These are phyloP conservation scores for Trametes meyenii DNA, from an alignment of 768 basidiomycete species.

Conservation along the genomic window DNA sequence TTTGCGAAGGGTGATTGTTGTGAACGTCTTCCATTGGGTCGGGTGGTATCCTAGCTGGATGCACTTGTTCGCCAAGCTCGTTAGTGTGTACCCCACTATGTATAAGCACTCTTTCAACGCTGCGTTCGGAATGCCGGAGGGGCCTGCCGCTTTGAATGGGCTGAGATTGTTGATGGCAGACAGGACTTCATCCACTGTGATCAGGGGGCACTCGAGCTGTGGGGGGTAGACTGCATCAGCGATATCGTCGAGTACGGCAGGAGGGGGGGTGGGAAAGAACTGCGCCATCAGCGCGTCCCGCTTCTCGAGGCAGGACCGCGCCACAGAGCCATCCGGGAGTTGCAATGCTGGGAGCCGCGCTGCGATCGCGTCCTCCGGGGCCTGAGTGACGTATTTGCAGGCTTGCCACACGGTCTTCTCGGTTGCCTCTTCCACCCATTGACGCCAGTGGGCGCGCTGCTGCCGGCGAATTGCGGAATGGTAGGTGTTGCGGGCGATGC, in stretches of 20 bases:
- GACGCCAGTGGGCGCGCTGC: background rate
- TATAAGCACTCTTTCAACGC: slow-evolving; percentile 33
- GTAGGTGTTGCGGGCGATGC: background rate
- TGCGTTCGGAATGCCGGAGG: slow-evolving; percentile 34
- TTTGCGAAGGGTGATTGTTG: slow-evolving; percentile 38
- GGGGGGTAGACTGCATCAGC: background rate
- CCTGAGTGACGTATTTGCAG: background rate
- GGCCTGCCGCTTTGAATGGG: slow-evolving; percentile 38
- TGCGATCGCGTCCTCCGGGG: background rate
- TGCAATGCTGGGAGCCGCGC: background rate
- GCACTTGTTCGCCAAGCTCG: background rate
- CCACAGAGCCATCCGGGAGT: background rate
- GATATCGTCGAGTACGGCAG: background rate
- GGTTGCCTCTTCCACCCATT: background rate
- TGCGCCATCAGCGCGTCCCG: background rate
- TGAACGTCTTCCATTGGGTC: slow-evolving; percentile 29
- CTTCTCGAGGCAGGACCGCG: background rate
- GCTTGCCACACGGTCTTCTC: background rate
- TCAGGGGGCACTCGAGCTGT: background rate
- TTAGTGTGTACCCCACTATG: slow-evolving; percentile 10
- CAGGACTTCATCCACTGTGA: background rate
- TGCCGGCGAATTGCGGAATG: background rate
- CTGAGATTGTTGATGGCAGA: background rate
- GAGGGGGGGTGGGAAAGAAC: background rate
- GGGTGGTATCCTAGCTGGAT: slow-evolving; percentile 12